Conservation (phyloP, 108 stramenopile species). For the Nitzschia sp. region DNA sequence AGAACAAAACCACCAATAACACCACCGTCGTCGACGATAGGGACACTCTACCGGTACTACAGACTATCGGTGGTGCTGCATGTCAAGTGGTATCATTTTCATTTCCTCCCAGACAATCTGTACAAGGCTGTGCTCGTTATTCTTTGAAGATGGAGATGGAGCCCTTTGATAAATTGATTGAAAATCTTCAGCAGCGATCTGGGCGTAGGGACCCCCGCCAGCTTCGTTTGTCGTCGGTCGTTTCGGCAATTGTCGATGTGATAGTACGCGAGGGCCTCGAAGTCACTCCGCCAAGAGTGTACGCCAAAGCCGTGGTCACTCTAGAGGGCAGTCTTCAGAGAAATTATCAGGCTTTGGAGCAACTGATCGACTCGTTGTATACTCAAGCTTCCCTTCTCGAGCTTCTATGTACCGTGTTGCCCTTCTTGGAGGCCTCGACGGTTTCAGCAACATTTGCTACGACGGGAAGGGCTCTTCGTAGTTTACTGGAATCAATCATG, state of each 20-base stretch:
- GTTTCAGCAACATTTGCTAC: conserved; percentile 47
- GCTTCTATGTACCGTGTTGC: conserved; percentile 45
- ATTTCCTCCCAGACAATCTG: too few species aligned
- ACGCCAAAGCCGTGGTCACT: conserved; percentile 40
- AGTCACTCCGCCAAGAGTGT: conserved; percentile 30
- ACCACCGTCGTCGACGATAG: too few species aligned
- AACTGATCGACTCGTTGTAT: conserved; percentile 28
- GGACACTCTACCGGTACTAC: too few species aligned
- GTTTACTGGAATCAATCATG: conserved; percentile 44
- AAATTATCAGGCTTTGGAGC: background rate
- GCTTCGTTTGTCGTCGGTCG: conserved; percentile 44
- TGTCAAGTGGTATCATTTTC: too few species aligned
- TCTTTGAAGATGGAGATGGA: background rate
- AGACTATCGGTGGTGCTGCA: too few species aligned
- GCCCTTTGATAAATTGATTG: background rate
- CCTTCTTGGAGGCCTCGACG: conserved; percentile 46
- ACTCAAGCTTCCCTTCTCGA: conserved; percentile 67
- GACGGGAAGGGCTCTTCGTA: conserved; percentile 50
- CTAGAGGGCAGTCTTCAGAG: conserved; percentile 50
- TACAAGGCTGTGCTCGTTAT: too few species aligned
- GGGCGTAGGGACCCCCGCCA: conserved; percentile 40
- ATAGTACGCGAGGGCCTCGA: conserved; percentile 23
- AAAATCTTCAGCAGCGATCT: background rate
- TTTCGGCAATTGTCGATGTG: conserved; percentile 45
- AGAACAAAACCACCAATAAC: too few species aligned